Conservation (phyloP, 306 rosid genomes). For the Chamaecrista fasciculata region DNA sequence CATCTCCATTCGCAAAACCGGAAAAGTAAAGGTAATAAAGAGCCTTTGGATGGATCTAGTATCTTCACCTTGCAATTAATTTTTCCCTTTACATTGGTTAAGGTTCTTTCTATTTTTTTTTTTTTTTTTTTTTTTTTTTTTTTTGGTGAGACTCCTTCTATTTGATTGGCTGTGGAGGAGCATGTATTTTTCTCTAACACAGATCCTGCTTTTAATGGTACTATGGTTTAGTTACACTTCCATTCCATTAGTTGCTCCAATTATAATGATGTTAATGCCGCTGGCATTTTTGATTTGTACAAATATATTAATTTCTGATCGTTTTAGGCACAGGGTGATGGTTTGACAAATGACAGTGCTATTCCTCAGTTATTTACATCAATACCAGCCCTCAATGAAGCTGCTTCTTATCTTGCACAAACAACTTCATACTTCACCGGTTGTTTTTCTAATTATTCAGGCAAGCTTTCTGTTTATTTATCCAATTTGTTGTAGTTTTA, state of each 20-base stretch:
- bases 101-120: neutral
- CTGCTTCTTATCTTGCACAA: conserved; percentile 85
- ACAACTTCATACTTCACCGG: conserved; percentile 77
- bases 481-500: conserved; percentile 15
- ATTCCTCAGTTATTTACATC: conserved; percentile 82
- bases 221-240: neutral
- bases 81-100: neutral
- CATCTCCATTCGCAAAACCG: neutral
- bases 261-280: neutral
- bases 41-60: neutral
- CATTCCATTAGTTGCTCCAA: conserved; percentile 6
- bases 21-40: neutral
- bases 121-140: too few relatives aligned
- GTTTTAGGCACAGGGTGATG: conserved; percentile 47
- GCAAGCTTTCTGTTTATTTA: conserved; percentile 42
- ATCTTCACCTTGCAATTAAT: conserved; percentile 11
- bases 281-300: neutral
- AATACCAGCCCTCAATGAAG: conserved; percentile 79
- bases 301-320: conserved; percentile 2
- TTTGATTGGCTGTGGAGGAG: neutral
- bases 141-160: too few relatives aligned
- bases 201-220: conserved; percentile 1
- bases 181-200: neutral
- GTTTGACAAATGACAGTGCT: conserved; percentile 50
- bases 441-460: conserved; percentile 84